These are phyloP conservation scores for Heliocybe sulcata DNA, from an alignment of 1,284 basidiomycete species.

Conservation along the genomic window DNA sequence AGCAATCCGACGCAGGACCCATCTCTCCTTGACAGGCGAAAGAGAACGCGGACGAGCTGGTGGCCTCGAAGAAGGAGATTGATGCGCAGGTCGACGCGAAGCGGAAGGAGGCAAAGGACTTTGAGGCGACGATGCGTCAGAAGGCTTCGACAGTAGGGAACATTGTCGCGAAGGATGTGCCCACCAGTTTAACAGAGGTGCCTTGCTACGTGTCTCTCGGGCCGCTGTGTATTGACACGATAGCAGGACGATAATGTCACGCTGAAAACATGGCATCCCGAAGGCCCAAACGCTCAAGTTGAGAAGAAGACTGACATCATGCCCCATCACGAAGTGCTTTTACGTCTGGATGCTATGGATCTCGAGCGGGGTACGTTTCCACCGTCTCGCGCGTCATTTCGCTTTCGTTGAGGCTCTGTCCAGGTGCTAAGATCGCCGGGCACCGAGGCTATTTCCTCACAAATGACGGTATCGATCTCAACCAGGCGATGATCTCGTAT, in stretches of 20 bases:
- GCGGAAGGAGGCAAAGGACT: conserved; percentile 71
- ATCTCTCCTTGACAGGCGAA: conserved; percentile 56
- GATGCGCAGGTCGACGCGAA: conserved; percentile 77
- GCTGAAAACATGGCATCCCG: conserved; percentile 82
- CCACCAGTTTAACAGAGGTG: conserved; percentile 87
- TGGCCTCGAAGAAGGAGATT: conserved; percentile 73
- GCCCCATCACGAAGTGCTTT: conserved; percentile 94
- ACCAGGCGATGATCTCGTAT: conserved; percentile 94
- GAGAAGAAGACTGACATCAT: conserved; percentile 73
- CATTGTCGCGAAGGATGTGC: conserved; percentile 83
- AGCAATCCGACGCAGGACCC: neutral
- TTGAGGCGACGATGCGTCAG: conserved; percentile 72
- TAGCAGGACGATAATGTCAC: conserved; percentile 83
- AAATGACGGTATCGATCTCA: conserved; percentile 94
- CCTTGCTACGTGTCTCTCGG: conserved; percentile 11
- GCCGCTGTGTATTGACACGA: neutral
- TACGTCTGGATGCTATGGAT: conserved; percentile 92
- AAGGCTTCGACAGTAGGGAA: conserved; percentile 87
- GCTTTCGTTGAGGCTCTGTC: conserved; percentile 1
- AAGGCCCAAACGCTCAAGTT: conserved; percentile 57
- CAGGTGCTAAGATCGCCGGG: conserved; percentile 87
- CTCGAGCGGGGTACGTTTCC: conserved; percentile 75
- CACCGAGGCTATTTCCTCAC: conserved; percentile 97
- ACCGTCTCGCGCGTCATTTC: neutral
- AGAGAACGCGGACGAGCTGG: conserved; percentile 83